A percentile compares a stretch with the other conserved stretches of the same genome.
Evolutionary conservation across 2,329 filamentous ascomycete species (phyloP).

Genomic region (Pseudogymnoascus verrucosus): DNA sequence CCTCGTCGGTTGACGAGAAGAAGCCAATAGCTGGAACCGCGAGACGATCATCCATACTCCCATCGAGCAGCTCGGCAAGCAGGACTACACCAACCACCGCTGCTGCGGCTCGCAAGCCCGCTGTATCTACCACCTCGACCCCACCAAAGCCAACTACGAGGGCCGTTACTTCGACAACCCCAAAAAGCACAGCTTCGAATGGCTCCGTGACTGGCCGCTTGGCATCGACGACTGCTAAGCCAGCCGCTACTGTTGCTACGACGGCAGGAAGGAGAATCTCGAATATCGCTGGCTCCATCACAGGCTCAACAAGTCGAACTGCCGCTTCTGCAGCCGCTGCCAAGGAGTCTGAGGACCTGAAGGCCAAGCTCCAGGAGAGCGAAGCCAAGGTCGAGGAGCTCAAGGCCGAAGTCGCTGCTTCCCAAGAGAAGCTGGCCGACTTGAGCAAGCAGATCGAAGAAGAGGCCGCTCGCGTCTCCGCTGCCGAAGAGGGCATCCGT

Average conservation of each 20-base stretch:
- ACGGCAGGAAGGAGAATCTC: slow-evolving; percentile 50
- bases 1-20: slow-evolving; percentile 27
- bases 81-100: slow-evolving; percentile 10
- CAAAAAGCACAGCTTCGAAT: slow-evolving; percentile 26
- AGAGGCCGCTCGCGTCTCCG: slow-evolving; percentile 30
- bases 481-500: slow-evolving; percentile 34
- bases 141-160: slow-evolving; percentile 30
- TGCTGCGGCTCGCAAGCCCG: slow-evolving; percentile 26
- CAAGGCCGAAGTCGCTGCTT: slow-evolving; percentile 47
- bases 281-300: slow-evolving; percentile 34
- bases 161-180: slow-evolving; percentile 33
- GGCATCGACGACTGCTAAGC: slow-evolving; percentile 26
- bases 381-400: slow-evolving; percentile 50
- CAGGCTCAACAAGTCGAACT: slow-evolving; percentile 27
- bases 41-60: slow-evolving; percentile 9
- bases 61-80: slow-evolving; percentile 9
- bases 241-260: slow-evolving; percentile 27
- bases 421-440: slow-evolving; percentile 47
- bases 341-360: slow-evolving; percentile 54
- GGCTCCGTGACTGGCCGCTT: slow-evolving; percentile 27
- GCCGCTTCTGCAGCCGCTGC: slow-evolving; percentile 32
- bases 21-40: slow-evolving; percentile 16
- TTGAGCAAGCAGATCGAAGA: slow-evolving; percentile 44
- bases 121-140: slow-evolving; percentile 22
- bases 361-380: slow-evolving; percentile 49